These are phyloP conservation scores for Begonia peltatifolia DNA, from an alignment of 306 rosid species.

Conservation along the genomic window DNA sequence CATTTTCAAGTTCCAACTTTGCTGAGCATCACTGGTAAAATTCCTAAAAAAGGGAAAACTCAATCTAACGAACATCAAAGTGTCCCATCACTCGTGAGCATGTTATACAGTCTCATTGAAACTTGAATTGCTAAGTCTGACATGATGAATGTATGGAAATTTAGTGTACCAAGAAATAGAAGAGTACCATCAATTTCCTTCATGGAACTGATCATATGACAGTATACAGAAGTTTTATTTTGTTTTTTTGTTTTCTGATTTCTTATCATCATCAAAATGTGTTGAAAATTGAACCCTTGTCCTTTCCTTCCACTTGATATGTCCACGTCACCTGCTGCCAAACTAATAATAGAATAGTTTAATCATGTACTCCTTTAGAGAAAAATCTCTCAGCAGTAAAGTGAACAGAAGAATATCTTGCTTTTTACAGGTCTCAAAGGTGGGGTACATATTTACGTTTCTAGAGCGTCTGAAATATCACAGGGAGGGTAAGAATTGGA, in stretches of 20 bases:
- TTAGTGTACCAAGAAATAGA: not conserved
- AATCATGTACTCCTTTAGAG: conserved; percentile 5
- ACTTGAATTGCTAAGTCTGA: not conserved
- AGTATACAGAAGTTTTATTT: not conserved
- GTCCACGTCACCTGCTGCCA: not conserved
- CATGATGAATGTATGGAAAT: not conserved
- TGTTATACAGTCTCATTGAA: not conserved
- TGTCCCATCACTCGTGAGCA: not conserved
- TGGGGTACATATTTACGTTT: conserved; percentile 16
- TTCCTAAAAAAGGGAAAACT: not conserved
- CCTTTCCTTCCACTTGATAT: not conserved
- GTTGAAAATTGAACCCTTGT: no score
- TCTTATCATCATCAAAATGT: no score
- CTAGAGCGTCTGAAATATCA: conserved; percentile 22
- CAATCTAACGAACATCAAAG: not conserved
- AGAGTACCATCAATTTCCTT: not conserved
- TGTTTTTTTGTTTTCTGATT: no score
- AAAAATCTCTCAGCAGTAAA: conserved; percentile 24
- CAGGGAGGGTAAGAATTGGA: conserved; percentile 25
- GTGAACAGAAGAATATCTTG: conserved; percentile 27
- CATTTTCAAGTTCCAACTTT: conserved; percentile 6
- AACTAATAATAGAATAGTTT: not conserved
- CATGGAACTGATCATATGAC: not conserved
- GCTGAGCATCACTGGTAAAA: not conserved
- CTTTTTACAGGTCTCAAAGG: conserved; percentile 10